Base-by-base conservation (phyloP, 1,284 basidiomycete genomes). In the Cystobasidium pallidum region DNA sequence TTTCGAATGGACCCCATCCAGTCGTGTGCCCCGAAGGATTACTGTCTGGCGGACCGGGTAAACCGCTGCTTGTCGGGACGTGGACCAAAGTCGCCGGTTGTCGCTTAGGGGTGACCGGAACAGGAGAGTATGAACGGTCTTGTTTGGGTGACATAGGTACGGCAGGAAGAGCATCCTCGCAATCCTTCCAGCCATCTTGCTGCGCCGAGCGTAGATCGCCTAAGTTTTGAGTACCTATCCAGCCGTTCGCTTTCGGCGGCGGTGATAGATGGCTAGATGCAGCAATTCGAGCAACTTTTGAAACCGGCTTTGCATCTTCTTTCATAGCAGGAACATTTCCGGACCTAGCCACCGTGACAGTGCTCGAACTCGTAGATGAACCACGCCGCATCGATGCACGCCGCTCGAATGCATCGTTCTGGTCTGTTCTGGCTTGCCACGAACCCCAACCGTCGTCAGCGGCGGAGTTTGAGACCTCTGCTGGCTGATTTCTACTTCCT, bases 341-440 rank as follows among this genome's bases (percentile, higher is more conserved):
- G 8, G 26, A 7, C 19, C 39, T 61, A 17, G 39, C 30, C 1
- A 45, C 58, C 10, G 54, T 57, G n/a, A 32, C n/a, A 2, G 58
- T 61, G n/a, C 39, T 47, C 17, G 43, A 47, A 43, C 17, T 61
- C 6, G 15, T 52, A 17, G 62, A 52, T 15, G 32, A 36, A 28
- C 21, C 10, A n/a, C 26, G 62, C 24, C 24, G 62, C 62, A 65
- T 30, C 3, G 43, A 8, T 30, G 62, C 41, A 15, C 67, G 55
- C 1, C 47, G 26, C 17, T 61, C 55, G 28, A 32, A 70, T 2
- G 67, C 67, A 70, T 70, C 47, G 36, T 70, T 70, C 39, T 32
- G 28, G 2, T 41, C 21, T 19, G 67, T 49, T 17, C 28, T 49
- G 0, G 67, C 36, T 17, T 41, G 19, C 57, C 58, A 70, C 32